Evolutionary conservation across 1,139 yeast genomes (phyloP).

Genomic region (Hemisphaericaspora xylofermentans): DNA sequence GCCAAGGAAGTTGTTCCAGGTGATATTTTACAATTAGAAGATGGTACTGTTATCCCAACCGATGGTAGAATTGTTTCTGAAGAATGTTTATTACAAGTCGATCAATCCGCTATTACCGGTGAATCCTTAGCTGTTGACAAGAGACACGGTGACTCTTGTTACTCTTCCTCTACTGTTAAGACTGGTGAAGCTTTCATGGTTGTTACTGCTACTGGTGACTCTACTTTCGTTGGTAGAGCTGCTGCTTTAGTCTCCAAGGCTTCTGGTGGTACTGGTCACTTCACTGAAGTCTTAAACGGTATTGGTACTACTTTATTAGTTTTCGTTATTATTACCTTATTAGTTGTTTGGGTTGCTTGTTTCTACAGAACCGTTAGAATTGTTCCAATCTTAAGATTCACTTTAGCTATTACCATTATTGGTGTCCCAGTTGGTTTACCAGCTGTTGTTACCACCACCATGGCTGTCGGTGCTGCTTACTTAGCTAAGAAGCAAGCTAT

Average conservation of each 20-base stretch:
- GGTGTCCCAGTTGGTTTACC: constrained; percentile 99
- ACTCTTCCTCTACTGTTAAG: constrained; percentile 94
- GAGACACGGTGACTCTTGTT: constrained; percentile 82
- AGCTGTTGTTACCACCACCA: constrained; percentile 98
- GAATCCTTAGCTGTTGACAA: constrained; percentile 96
- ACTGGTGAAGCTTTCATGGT: constrained; percentile 97
- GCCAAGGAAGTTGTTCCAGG: constrained; percentile 90
- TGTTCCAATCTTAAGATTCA: constrained; percentile 88
- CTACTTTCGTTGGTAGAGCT: constrained; percentile 91
- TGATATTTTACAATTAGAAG: constrained; percentile 89
- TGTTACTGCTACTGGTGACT: constrained; percentile 95
- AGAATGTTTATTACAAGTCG: constrained; percentile 87
- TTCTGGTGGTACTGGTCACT: constrained; percentile 90
- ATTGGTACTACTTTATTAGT: constrained; percentile 92
- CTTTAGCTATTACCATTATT: constrained; percentile 94
- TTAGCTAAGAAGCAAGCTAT: constrained; percentile 98
- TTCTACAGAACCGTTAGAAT: constrained; percentile 92
- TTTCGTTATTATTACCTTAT: constrained; percentile 82
- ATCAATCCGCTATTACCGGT: constrained; percentile 98
- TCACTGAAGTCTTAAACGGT: constrained; percentile 97
- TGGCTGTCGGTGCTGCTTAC: constrained; percentile 99
- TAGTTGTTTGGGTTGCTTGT: constrained; percentile 90
- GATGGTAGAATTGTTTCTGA: constrained; percentile 93
- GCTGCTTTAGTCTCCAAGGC: constrained; percentile 97
- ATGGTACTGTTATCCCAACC: constrained; percentile 92